phyloP scores from a whole-genome alignment of 495 filamentous ascomycete genomes.

The Chlorociboria aeruginascens region DNA sequence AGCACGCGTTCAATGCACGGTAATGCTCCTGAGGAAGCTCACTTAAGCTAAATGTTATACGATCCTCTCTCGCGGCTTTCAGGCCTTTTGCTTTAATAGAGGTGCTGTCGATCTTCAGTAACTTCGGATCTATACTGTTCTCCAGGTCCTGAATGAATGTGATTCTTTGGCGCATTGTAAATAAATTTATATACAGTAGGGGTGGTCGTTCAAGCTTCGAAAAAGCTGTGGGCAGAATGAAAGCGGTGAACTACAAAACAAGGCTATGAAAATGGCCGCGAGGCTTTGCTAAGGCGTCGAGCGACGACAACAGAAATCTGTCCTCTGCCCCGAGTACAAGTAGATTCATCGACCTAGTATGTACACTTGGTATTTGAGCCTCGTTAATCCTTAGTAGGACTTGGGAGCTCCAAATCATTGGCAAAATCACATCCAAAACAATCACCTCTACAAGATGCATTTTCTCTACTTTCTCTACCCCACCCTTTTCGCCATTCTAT shows the following conservation, averaged over 20 bases:
- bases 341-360: background rate
- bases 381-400: too few relatives aligned
- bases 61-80: constrained; percentile 66
- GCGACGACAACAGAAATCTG: background rate
- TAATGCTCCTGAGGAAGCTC: constrained; percentile 64
- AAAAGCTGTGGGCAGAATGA: too few relatives aligned
- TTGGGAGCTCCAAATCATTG: background rate
- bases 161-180: constrained; percentile 70
- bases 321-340: background rate
- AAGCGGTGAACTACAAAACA: too few relatives aligned
- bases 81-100: constrained; percentile 42
- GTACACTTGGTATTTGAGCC: background rate
- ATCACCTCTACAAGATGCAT: constrained; percentile 14
- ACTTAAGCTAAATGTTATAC: constrained; percentile 56
- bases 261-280: too few relatives aligned
- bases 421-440: background rate
- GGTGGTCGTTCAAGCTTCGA: too few relatives aligned
- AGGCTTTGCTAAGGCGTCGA: too few relatives aligned
- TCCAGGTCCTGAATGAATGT: constrained; percentile 62
- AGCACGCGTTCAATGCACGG: constrained; percentile 47
- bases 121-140: constrained; percentile 47
- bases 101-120: constrained; percentile 36
- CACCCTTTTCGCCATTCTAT: constrained; percentile 17
- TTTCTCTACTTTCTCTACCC: constrained; percentile 27
- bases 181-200: background rate